phyloP scores from a whole-genome alignment of 345 rosid species.

The Boechera divaricarpa region DNA sequence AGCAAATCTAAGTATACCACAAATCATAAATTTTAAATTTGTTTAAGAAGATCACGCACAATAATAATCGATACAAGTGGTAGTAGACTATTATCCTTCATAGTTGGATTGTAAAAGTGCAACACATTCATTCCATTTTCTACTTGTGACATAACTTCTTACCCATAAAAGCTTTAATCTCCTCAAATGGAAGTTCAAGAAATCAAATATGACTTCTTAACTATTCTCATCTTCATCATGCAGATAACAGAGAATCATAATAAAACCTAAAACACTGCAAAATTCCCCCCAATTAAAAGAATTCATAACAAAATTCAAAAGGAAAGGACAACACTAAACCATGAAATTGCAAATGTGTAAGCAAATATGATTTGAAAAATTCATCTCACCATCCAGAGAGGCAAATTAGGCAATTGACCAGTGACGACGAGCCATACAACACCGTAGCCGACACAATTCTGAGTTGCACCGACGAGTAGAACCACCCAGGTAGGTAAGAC shows the following conservation, averaged over 20 bases:
- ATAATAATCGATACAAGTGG: too few species aligned
- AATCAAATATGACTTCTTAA: too few species aligned
- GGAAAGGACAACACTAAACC: not conserved
- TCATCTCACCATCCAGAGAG: conserved; percentile 86
- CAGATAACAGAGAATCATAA: not conserved
- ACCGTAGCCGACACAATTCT: conserved; percentile 73
- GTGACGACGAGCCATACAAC: conserved; percentile 72
- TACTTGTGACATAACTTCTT: too few species aligned
- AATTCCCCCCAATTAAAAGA: not conserved
- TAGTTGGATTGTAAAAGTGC: too few species aligned
- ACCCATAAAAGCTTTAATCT: not conserved
- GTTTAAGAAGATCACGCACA: too few species aligned
- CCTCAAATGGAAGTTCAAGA: too few species aligned
- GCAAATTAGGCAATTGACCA: conserved; percentile 59
- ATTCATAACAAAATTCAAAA: not conserved
- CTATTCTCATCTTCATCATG: not conserved
- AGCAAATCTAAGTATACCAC: too few species aligned
- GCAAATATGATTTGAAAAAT: not conserved
- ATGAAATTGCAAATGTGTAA: not conserved
- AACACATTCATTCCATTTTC: too few species aligned
- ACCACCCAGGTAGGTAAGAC: conserved; percentile 65
- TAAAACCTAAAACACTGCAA: not conserved
- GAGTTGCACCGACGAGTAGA: conserved; percentile 62
- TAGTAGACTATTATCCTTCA: too few species aligned
- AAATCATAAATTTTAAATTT: too few species aligned